Evolutionary conservation across 2,329 filamentous ascomycete genomes (phyloP).

Genomic region (Monosporascus sp.): DNA sequence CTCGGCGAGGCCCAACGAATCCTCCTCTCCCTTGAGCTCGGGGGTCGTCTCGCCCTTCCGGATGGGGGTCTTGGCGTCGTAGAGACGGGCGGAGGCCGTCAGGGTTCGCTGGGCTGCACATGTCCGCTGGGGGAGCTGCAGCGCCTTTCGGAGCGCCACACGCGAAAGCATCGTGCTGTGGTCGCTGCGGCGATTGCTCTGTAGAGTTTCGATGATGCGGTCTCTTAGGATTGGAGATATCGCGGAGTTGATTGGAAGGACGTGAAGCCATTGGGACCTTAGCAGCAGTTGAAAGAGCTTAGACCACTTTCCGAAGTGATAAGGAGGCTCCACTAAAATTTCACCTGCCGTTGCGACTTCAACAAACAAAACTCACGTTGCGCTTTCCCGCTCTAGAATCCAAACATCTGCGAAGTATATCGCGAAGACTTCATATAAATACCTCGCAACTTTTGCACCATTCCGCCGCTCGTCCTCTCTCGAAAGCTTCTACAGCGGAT

Average conservation of each 20-base stretch:
- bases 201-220: constrained; percentile 11
- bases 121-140: constrained; percentile 38
- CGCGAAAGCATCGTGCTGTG: constrained; percentile 45
- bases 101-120: constrained; percentile 43
- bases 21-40: constrained; percentile 36
- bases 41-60: constrained; percentile 36
- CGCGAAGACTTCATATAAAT: no score
- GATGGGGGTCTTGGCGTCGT: constrained; percentile 35
- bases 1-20: constrained; percentile 27
- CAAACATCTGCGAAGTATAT: no score
- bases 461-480: no score
- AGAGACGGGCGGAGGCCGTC: constrained; percentile 39
- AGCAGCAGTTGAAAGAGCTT: neutral
- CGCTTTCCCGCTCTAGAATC: no score
- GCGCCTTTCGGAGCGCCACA: constrained; percentile 32
- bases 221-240: neutral
- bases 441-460: no score
- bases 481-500: no score
- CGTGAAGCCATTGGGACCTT: neutral
- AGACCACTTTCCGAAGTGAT: neutral
- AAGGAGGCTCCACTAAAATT: neutral
- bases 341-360: neutral
- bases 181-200: constrained; percentile 32
- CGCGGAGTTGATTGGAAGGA: constrained; percentile 2
- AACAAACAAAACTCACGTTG: neutral